phyloP scores from a whole-genome alignment of 768 basidiomycete genomes.

The Russula brevipes region DNA sequence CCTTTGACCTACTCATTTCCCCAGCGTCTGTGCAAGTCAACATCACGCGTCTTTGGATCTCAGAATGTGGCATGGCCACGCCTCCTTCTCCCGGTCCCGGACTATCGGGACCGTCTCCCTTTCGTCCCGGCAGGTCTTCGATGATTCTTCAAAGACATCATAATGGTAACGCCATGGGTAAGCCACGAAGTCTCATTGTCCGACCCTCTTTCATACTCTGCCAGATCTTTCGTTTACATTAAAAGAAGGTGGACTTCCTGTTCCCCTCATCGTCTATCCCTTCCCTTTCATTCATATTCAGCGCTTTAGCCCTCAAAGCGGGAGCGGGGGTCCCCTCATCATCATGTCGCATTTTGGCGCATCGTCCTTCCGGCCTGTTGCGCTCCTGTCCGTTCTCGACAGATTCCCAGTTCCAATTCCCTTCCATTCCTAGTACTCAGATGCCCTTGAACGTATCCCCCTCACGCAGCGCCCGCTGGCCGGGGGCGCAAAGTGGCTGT shows the following conservation, averaged over 20 bases:
- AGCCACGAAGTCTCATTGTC: constrained; percentile 1
- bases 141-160: background rate
- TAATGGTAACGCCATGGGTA: constrained; percentile 1
- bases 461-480: background rate
- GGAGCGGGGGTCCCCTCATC: background rate
- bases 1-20: background rate
- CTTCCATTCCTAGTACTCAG: constrained; percentile 1
- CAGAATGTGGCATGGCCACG: background rate
- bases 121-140: background rate
- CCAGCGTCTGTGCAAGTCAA: background rate
- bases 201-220: constrained; percentile 15
- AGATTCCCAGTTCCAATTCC: background rate
- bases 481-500: background rate
- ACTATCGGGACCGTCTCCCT: background rate
- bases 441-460: background rate
- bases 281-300: background rate
- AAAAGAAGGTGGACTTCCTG: background rate
- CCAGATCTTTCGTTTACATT: constrained; percentile 7
- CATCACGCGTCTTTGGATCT: background rate
- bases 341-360: background rate
- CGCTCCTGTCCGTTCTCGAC: background rate
- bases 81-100: background rate
- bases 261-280: background rate
- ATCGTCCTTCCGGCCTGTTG: background rate
- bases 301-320: background rate